Evolutionary conservation across 176 grass and related monocot genomes (phyloP).

Genomic region (Eragrostis curvula): DNA sequence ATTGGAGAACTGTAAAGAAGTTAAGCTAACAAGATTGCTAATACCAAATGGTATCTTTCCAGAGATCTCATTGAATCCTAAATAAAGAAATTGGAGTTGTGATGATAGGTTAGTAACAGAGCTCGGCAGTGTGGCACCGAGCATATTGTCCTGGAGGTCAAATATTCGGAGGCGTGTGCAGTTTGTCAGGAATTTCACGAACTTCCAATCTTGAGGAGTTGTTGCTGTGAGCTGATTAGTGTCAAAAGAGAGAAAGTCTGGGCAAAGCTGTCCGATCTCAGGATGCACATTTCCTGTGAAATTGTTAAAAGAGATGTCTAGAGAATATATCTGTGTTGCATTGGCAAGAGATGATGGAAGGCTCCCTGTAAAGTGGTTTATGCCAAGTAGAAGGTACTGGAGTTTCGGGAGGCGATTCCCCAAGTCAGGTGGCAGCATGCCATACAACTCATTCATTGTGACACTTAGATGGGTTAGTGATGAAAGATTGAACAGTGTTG

Average conservation of each 20-base stretch:
- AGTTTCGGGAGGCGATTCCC: constrained; percentile 42
- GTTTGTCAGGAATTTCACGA: constrained; percentile 45
- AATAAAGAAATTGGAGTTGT: constrained; percentile 20
- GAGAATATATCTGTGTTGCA: not conserved
- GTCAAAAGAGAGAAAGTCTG: not conserved
- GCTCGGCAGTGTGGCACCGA: constrained; percentile 22
- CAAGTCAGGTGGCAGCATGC: constrained; percentile 36
- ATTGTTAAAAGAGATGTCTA: constrained; percentile 47
- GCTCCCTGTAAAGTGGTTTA: constrained; percentile 32
- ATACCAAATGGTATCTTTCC: constrained; percentile 45
- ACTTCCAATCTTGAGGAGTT: not conserved
- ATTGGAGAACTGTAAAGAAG: constrained; percentile 9
- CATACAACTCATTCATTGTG: constrained; percentile 29
- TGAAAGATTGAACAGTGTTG: constrained; percentile 27
- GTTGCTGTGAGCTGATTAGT: not conserved
- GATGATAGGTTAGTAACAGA: constrained; percentile 41
- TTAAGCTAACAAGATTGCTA: constrained; percentile 36
- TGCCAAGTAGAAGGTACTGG: constrained; percentile 10
- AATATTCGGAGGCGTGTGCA: constrained; percentile 36
- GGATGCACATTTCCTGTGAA: constrained; percentile 33
- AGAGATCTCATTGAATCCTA: constrained; percentile 43
- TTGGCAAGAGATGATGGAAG: constrained; percentile 41
- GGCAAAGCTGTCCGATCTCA: constrained; percentile 45
- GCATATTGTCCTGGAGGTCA: constrained; percentile 32
- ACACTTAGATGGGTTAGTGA: constrained; percentile 24